Conservation (phyloP, 2,329 filamentous ascomycete species). For the Trichoderma cornu-damae region DNA sequence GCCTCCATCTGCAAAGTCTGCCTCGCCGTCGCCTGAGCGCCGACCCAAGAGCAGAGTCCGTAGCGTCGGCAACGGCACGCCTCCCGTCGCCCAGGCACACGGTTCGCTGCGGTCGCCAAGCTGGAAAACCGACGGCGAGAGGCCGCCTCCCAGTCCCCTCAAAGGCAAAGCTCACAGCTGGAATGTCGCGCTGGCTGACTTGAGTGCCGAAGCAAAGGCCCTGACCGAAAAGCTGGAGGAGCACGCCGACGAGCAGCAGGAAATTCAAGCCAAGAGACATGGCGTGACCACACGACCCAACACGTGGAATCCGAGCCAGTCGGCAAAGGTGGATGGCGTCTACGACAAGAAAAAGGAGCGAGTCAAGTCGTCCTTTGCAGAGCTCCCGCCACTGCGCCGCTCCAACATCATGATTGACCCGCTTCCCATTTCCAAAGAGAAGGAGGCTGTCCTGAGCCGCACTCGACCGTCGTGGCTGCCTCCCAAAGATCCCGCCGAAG, state of each 20-base stretch:
- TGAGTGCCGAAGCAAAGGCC: constrained; percentile 67
- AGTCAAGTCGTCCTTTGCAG: constrained; percentile 61
- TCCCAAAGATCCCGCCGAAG: constrained; percentile 83
- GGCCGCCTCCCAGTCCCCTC: constrained; percentile 36
- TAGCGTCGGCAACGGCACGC: constrained; percentile 60
- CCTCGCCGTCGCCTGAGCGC: constrained; percentile 49
- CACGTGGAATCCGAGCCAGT: constrained; percentile 36
- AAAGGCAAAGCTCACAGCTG: constrained; percentile 65
- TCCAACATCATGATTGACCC: constrained; percentile 81
- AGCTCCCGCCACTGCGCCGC: constrained; percentile 64
- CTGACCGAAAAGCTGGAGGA: constrained; percentile 77
- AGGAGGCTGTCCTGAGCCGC: constrained; percentile 74
- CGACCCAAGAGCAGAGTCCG: constrained; percentile 47
- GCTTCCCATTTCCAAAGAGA: constrained; percentile 77
- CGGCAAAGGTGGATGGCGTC: constrained; percentile 26
- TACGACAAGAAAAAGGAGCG: constrained; percentile 47
- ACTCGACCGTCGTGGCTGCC: constrained; percentile 81
- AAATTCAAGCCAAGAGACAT: constrained; percentile 32
- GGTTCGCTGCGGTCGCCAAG: constrained; percentile 55
- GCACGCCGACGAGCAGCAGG: constrained; percentile 60
- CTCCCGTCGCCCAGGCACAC: constrained; percentile 52
- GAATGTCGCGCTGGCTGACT: constrained; percentile 62
- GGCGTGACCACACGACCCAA: constrained; percentile 34
- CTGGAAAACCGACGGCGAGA: constrained; percentile 43
- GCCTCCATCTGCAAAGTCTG: constrained; percentile 41